Evolutionary conservation across 371 early-diverging fungal species (phyloP), one percentile per base, ranked within the genome.

Genomic region (Actinomucor elegans): DNA sequence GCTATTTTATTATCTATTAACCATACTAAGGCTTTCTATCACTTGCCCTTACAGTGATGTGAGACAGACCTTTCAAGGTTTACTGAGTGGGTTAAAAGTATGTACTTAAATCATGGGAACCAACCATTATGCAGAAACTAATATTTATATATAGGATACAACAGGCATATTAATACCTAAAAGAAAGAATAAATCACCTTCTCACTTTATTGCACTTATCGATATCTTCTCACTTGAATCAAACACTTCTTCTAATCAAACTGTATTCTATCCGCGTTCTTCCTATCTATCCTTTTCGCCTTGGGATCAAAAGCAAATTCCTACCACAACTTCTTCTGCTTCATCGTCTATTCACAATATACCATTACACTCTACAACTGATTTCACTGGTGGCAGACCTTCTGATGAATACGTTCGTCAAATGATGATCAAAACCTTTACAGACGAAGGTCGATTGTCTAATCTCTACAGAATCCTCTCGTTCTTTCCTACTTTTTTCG

Each of bases 401-500:
- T 64, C 73, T 5, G 75, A 77, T 33, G 75, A 74, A 50, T 74
- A 77, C 46, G 72, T 77, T 9, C 64, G 78, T 33, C 73, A 78
- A 45, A 69, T 81, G 69, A 64, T 81, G 67, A 66, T 76, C 43
- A 73, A 77, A 27, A 80, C 80, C 0, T 86, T 80, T 48, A 60
- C 74, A 18, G 75, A 74, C n/a, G 70, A 72, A 50, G 87, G 85
- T 6, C 64, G 87, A 10, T 51, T 84, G 8, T 68, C 67, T 33
- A 80, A 87, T 54, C 38, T 79, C 14, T 78, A 61, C 44, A 82
- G 87, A 3, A 61, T 87, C 40, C 59, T 85, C 35, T 73, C 82
- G 10, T 87, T 80, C 51, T 87, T 87, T 54, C 87, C 87, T 3
- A 73, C 80, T 3, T 87, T 78, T 54, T 79, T 77, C 64, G 82